Conservation (phyloP, 768 basidiomycete species). For the Peribolospora kevripleyi region DNA sequence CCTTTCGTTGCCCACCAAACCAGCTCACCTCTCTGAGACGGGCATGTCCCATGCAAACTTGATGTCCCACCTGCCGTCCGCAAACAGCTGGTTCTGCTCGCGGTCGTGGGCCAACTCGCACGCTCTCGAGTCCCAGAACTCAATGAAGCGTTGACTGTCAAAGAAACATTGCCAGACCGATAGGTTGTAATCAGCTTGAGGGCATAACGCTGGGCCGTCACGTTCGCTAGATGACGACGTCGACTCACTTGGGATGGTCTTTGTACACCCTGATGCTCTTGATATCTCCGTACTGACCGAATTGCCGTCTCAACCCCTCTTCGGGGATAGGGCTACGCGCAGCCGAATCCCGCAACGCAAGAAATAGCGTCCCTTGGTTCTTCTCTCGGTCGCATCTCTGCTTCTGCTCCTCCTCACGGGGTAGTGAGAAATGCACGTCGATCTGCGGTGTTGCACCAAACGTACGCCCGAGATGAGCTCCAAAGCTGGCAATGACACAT, state of each 20-base stretch:
- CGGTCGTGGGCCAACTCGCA: constrained; percentile 56
- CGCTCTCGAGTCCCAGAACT: constrained; percentile 74
- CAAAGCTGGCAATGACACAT: too few species aligned
- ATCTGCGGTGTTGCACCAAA: constrained; percentile 31
- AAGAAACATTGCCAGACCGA: not conserved
- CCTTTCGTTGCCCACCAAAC: not conserved
- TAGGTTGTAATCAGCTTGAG: constrained; percentile 2
- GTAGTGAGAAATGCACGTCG: constrained; percentile 92
- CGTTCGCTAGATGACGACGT: constrained; percentile 36
- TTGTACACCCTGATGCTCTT: constrained; percentile 32
- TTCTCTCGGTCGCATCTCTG: constrained; percentile 42
- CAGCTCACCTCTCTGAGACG: constrained; percentile 20
- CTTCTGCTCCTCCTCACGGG: constrained; percentile 54
- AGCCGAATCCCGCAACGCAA: constrained; percentile 47
- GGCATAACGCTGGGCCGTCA: constrained; percentile 15
- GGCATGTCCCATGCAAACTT: constrained; percentile 59
- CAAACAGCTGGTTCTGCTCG: constrained; percentile 47
- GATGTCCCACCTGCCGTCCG: constrained; percentile 75
- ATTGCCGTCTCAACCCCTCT: constrained; percentile 58
- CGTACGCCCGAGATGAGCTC: too few species aligned
- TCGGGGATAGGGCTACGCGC: constrained; percentile 51
- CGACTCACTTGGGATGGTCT: constrained; percentile 17
- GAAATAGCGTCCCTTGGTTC: constrained; percentile 53
- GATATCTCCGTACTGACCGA: constrained; percentile 74
- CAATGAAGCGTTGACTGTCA: constrained; percentile 63